Evolutionary conservation across 495 filamentous ascomycete species (phyloP).

Genomic region (Clavariopsis aquatica): DNA sequence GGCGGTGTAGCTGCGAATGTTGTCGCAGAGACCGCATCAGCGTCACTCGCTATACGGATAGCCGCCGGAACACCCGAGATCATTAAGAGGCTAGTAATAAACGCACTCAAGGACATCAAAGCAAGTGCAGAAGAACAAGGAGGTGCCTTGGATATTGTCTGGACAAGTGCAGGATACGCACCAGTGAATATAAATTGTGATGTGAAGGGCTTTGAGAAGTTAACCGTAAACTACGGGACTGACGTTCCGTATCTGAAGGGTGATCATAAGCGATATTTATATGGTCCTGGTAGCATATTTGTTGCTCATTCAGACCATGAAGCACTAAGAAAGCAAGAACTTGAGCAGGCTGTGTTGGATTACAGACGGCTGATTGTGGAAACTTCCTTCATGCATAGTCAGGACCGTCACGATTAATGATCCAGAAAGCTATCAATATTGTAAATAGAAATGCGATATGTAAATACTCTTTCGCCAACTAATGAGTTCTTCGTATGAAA

Average conservation of each 20-base stretch:
- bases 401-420: not conserved
- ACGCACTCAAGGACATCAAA: slow-evolving; percentile 53
- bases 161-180: slow-evolving; percentile 60
- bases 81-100: slow-evolving; percentile 56
- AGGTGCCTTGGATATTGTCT: slow-evolving; percentile 62
- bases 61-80: slow-evolving; percentile 67
- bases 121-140: slow-evolving; percentile 49
- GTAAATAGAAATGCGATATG: no score
- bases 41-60: slow-evolving; percentile 68
- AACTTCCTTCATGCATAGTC: slow-evolving; percentile 11
- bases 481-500: no score
- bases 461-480: no score
- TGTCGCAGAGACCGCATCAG: slow-evolving; percentile 70
- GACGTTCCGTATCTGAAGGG: slow-evolving; percentile 78
- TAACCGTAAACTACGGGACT: slow-evolving; percentile 87
- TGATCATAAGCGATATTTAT: slow-evolving; percentile 79
- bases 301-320: slow-evolving; percentile 89
- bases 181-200: slow-evolving; percentile 78
- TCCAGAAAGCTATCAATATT: not conserved
- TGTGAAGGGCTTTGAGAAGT: slow-evolving; percentile 77
- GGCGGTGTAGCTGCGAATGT: slow-evolving; percentile 90
- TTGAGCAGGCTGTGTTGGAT: slow-evolving; percentile 50
- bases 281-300: slow-evolving; percentile 84
- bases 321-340: slow-evolving; percentile 66
- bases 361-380: slow-evolving; percentile 47